Evolutionary conservation across 208 protist genomes (phyloP), one percentile per base, ranked within the genome.

Genomic region (Acanthamoeba lenticulata): DNA sequence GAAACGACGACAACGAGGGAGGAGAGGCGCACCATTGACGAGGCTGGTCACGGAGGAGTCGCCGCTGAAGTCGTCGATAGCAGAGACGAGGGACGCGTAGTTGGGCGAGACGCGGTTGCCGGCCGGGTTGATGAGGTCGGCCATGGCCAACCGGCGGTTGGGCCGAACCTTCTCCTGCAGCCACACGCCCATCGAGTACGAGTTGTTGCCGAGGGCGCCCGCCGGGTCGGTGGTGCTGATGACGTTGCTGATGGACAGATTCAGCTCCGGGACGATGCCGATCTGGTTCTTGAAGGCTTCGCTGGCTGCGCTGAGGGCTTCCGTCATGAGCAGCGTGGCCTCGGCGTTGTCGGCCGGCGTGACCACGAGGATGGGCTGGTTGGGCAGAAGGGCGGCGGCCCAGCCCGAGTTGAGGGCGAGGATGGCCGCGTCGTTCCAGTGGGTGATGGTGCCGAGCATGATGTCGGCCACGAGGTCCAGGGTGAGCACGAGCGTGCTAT

Each of bases 361-460:
- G n/a, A 85, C 74, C 13, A 85, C 74, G 19, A 21, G 47, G 74
- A 85, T 85, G 42, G 38, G 6, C 5, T 85, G 1, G 44, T 85
- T 55, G 42, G 74, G 74, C 42, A 85, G 44, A 42, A 57, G 1
- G 44, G 1, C 44, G 9, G 42, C 74, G 0, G 55, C 40, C 27
- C 0, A 21, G n/a, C n/a, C n/a, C n/a, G 74, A 42, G 55, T 85
- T 85, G 74, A 85, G 74, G 5, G 0, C 24, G 9, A 27, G n/a
- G 55, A 85, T 85, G 74, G 74, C 74, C 4, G 38, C 2, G n/a
- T 85, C 40, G n/a, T 36, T 49, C 74, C 74, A 85, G n/a, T 52
- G 47, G n/a, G 29, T 42, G 9, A 85, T 42, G 29, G 17, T 85
- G 44, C 74, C 74, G 40, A 85, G 74, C 74, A 85, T 45, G 74